These are phyloP conservation scores for Corylus heterophylla DNA, from an alignment of 306 rosid species.

Conservation along the genomic window DNA sequence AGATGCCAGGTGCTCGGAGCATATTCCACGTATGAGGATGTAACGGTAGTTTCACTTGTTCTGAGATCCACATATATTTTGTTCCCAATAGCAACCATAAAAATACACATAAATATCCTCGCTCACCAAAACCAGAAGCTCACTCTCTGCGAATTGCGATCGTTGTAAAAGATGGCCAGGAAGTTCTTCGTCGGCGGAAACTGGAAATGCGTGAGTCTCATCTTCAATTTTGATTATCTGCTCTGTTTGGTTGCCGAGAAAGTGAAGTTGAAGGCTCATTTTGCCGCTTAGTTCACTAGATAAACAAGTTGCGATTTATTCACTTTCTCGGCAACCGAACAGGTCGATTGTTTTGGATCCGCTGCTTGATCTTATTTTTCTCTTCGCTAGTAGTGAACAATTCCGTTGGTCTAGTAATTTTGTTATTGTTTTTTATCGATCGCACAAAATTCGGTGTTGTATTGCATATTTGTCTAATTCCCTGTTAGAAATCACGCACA, in stretches of 20 bases:
- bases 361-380: not conserved
- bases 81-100: not conserved
- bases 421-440: not conserved
- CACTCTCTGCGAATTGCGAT: not conserved
- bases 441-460: not conserved
- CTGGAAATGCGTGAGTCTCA: slow-evolving; percentile 58
- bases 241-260: slow-evolving; percentile 17
- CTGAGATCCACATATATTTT: not conserved
- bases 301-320: not conserved
- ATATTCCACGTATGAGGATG: slow-evolving; percentile 18
- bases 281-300: not conserved
- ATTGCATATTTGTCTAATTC: not conserved
- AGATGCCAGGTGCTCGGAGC: slow-evolving; percentile 7
- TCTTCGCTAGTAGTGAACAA: not conserved
- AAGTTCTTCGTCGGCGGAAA: slow-evolving; percentile 58
- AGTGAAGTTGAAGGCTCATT: not conserved
- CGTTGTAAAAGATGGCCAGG: slow-evolving; percentile 39
- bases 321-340: not conserved
- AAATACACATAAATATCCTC: not conserved
- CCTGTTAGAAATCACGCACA: not conserved
- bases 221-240: not conserved
- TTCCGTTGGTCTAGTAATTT: not conserved
- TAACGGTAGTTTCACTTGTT: not conserved
- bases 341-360: not conserved
- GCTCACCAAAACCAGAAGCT: slow-evolving; percentile 1